Evolutionary conservation across 176 grass and related monocot species (phyloP).

Genomic region (Puccinellia tenuiflora): DNA sequence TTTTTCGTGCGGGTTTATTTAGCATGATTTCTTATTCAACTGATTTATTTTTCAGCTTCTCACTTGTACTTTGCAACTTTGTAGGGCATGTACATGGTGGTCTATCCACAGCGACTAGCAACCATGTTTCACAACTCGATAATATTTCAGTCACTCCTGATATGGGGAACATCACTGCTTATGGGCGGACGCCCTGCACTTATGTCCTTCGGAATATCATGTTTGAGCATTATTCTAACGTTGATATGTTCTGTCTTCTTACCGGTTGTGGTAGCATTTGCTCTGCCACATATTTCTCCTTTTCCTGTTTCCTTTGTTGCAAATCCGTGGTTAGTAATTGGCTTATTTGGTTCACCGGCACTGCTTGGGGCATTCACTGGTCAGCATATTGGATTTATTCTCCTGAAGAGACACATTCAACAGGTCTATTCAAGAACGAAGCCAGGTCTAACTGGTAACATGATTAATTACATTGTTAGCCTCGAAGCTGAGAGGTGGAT

Average conservation of each 20-base stretch:
- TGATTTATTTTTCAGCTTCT: not conserved
- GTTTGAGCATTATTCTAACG: conserved; percentile 76
- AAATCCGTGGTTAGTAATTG: conserved; percentile 77
- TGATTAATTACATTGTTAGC: conserved; percentile 39
- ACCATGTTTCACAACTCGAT: conserved; percentile 86
- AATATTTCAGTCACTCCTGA: conserved; percentile 87
- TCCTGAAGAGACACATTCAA: conserved; percentile 46
- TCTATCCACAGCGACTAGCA: conserved; percentile 71
- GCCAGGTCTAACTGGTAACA: conserved; percentile 19
- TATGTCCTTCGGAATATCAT: conserved; percentile 69
- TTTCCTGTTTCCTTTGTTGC: conserved; percentile 75
- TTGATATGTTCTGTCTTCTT: conserved; percentile 63
- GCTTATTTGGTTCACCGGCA: conserved; percentile 89
- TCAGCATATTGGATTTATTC: conserved; percentile 74
- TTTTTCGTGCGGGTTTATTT: not conserved
- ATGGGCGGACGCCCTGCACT: conserved; percentile 67
- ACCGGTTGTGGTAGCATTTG: conserved; percentile 60
- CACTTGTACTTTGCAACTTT: conserved; percentile 16
- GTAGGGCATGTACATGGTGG: conserved; percentile 95
- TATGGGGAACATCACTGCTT: conserved; percentile 82
- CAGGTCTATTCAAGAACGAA: conserved; percentile 35
- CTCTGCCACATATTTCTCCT: conserved; percentile 55
- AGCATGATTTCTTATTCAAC: not conserved
- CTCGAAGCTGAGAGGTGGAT: conserved; percentile 98
- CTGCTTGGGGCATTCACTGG: conserved; percentile 83